Evolutionary conservation across 75 land plant genomes (phyloP), one percentile per base, ranked within the genome.

Genomic region (Sequoiadendron giganteum): DNA sequence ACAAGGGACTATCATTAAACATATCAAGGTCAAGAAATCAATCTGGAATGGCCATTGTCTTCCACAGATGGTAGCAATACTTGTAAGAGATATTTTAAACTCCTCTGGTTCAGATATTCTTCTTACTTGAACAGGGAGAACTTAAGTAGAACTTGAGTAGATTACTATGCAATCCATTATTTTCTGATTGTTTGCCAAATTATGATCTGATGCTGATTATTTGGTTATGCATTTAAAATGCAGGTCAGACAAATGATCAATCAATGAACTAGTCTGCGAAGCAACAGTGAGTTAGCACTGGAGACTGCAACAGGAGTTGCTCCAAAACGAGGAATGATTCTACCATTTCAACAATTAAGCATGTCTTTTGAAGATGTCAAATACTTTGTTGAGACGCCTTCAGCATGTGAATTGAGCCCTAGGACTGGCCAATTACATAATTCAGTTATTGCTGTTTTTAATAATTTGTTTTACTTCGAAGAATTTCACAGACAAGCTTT

Each of bases 311-410:
- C 55, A 25, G 96, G 88, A 11, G 93, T 89, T 76, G 91, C 91
- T 91, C 91, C 90, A 2, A 93, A 93, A 85, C 92, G 92, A 90
- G 97, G 97, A 91, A 97, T 96, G 97, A 90, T 94, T 49, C 92
- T 97, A 65, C 97, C 99, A 15, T 97, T 97, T 61, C 87, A 88
- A 83, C 94, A 97, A 79, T 86, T 97, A 19, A 88, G 95, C 49
- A 96, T 97, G 93, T 90, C 97, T 25, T 97, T 96, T 89, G 94
- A 96, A 42, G 93, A 89, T 83, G 94, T 97, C 19, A 95, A 93
- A 48, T 97, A 97, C 93, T 96, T 85, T 84, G 97, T 96, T 19
- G 99, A 95, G 76, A 91, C 92, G 95, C 96, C 96, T 25, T 88
- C 90, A 65, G 95, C 93, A 79, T 54, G 93, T 39, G n/a, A 32